Conservation (phyloP, 441 rosid genomes). For the Hura crepitans region DNA sequence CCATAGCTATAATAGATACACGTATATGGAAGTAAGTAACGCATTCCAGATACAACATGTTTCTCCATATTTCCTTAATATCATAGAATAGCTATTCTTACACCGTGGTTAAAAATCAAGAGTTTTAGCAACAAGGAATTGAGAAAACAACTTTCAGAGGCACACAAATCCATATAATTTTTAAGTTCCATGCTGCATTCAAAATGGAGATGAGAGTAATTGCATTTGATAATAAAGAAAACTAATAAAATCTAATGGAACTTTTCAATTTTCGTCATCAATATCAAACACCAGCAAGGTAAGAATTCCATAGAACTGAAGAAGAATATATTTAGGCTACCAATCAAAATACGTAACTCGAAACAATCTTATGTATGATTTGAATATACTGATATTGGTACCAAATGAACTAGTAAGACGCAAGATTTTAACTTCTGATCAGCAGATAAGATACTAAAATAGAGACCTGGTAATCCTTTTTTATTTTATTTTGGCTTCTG, state of each 20-base stretch:
- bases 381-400: not conserved
- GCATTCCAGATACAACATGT: not conserved
- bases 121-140: not conserved
- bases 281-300: not conserved
- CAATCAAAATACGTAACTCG: not conserved
- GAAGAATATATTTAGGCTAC: not conserved
- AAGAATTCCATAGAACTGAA: not conserved
- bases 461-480: not conserved
- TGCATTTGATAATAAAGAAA: not conserved
- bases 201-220: not conserved
- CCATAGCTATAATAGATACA: no score
- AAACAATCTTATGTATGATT: not conserved
- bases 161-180: not conserved
- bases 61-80: slow-evolving; percentile 6
- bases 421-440: not conserved
- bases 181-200: not conserved
- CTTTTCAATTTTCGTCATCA: not conserved
- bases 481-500: slow-evolving; percentile 15
- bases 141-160: not conserved
- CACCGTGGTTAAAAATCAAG: not conserved
- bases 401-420: slow-evolving; percentile 3
- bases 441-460: not conserved
- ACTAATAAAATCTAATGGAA: not conserved
- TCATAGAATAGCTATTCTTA: not conserved
- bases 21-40: not conserved